phyloP scores from a whole-genome alignment of 1,284 basidiomycete genomes.

The Naganishia liquefaciens region DNA sequence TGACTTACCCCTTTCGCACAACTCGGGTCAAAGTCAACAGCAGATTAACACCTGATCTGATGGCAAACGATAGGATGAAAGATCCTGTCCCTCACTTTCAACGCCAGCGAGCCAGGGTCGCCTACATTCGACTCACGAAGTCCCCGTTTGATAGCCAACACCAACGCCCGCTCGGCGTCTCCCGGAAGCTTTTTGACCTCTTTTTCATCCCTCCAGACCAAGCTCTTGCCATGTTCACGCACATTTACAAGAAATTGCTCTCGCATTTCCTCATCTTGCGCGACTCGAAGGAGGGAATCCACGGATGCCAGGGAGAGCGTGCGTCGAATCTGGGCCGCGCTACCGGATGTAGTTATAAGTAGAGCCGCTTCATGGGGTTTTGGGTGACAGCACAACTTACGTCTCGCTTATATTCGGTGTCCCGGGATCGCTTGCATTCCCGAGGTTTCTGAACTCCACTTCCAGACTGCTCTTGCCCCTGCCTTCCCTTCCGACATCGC shows the following conservation, averaged over 20 bases:
- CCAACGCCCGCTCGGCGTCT: slow-evolving; percentile 68
- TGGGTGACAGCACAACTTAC: slow-evolving; percentile 35
- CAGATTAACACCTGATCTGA: slow-evolving; percentile 77
- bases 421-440: slow-evolving; percentile 41
- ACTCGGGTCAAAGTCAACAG: slow-evolving; percentile 68
- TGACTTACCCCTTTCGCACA: slow-evolving; percentile 65
- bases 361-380: neutral
- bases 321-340: slow-evolving; percentile 52
- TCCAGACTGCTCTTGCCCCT: slow-evolving; percentile 7
- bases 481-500: neutral
- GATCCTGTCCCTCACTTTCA: slow-evolving; percentile 61
- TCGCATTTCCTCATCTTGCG: slow-evolving; percentile 38
- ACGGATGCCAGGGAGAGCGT: slow-evolving; percentile 54
- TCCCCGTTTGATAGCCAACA: slow-evolving; percentile 72
- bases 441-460: slow-evolving; percentile 10
- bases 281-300: slow-evolving; percentile 46
- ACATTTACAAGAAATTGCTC: slow-evolving; percentile 44
- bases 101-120: neutral
- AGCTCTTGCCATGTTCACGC: slow-evolving; percentile 41
- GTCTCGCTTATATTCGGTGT: slow-evolving; percentile 53
- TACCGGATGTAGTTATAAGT: slow-evolving; percentile 20
- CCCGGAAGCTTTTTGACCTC: slow-evolving; percentile 70
- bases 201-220: slow-evolving; percentile 80
- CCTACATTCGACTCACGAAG: slow-evolving; percentile 63
- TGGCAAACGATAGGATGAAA: slow-evolving; percentile 71